Evolutionary conservation across 83 land plant genomes (phyloP).

Genomic region (Larix sibirica): DNA sequence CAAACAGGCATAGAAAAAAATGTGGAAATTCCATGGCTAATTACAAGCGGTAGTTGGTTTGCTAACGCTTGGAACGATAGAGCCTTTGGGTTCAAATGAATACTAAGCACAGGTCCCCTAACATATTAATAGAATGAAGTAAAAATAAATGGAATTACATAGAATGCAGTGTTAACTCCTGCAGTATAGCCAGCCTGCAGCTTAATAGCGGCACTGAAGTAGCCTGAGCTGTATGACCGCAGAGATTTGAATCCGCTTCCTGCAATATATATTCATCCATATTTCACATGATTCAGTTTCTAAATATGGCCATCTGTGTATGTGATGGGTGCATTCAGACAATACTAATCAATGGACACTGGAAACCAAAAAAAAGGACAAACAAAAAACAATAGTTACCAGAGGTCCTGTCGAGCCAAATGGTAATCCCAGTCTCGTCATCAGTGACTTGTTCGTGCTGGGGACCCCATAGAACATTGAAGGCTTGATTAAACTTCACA

Average conservation of each 20-base stretch:
- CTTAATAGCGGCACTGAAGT: conserved; percentile 77
- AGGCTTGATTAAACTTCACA: conserved; percentile 40
- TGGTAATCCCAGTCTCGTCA: conserved; percentile 34
- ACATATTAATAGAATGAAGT: too few relatives aligned
- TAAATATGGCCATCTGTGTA: too few relatives aligned
- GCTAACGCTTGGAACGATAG: too few relatives aligned
- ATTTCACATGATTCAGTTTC: too few relatives aligned
- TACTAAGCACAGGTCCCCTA: too few relatives aligned
- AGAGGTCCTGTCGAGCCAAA: conserved; percentile 71
- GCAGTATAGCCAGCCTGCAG: conserved; percentile 87
- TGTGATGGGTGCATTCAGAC: too few relatives aligned
- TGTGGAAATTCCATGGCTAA: too few relatives aligned
- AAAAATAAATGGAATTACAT: conserved; percentile 36
- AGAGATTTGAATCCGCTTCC: conserved; percentile 86
- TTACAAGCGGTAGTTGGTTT: too few relatives aligned
- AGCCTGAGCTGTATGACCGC: conserved; percentile 47
- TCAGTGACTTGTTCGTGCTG: conserved; percentile 51
- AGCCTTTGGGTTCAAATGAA: too few relatives aligned
- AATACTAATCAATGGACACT: too few relatives aligned
- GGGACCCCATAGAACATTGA: conserved; percentile 62
- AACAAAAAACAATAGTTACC: conserved; percentile 27
- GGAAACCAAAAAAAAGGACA: too few relatives aligned
- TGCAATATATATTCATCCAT: conserved; percentile 20
- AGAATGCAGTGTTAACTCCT: conserved; percentile 82
- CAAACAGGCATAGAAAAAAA: too few relatives aligned